Evolutionary conservation across 371 early-diverging fungal genomes (phyloP).

Genomic region (Mucor mucedo): DNA sequence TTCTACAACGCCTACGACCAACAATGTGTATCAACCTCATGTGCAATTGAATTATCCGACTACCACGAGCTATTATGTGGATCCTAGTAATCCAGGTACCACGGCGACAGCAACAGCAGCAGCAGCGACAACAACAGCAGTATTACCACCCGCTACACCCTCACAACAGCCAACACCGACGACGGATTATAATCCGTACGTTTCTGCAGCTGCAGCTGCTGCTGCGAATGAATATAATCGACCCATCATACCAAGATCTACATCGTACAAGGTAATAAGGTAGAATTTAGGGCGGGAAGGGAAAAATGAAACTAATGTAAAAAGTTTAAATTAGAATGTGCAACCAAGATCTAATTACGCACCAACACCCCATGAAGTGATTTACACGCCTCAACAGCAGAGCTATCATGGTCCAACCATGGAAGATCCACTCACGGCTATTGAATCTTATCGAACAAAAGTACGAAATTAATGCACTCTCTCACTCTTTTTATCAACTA

Average conservation of each 20-base stretch:
- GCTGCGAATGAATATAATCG: slow-evolving; percentile 12
- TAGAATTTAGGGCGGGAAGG: not conserved
- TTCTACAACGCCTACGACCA: slow-evolving; percentile 16
- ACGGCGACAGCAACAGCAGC: not conserved
- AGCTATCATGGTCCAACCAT: slow-evolving; percentile 26
- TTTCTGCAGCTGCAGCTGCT: not conserved
- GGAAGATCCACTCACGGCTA: slow-evolving; percentile 37
- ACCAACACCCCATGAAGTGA: slow-evolving; percentile 12
- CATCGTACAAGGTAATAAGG: slow-evolving; percentile 23
- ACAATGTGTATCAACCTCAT: not conserved
- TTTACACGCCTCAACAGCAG: slow-evolving; percentile 4
- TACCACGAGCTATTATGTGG: slow-evolving; percentile 16
- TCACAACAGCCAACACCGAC: slow-evolving; percentile 1
- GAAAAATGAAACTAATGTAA: not conserved
- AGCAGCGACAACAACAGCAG: not conserved
- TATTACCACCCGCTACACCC: not conserved
- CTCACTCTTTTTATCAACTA: not conserved
- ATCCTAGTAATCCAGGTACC: not conserved
- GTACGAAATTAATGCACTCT: not conserved
- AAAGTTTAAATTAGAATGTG: slow-evolving; percentile 3
- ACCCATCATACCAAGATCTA: slow-evolving; percentile 19
- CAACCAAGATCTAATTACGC: not conserved
- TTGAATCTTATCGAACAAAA: slow-evolving; percentile 30
- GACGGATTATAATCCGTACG: slow-evolving; percentile 23
- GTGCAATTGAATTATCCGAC: slow-evolving; percentile 5